These are phyloP conservation scores for Botrytis elliptica DNA, from an alignment of 2,329 filamentous ascomycete species.

Conservation along the genomic window DNA sequence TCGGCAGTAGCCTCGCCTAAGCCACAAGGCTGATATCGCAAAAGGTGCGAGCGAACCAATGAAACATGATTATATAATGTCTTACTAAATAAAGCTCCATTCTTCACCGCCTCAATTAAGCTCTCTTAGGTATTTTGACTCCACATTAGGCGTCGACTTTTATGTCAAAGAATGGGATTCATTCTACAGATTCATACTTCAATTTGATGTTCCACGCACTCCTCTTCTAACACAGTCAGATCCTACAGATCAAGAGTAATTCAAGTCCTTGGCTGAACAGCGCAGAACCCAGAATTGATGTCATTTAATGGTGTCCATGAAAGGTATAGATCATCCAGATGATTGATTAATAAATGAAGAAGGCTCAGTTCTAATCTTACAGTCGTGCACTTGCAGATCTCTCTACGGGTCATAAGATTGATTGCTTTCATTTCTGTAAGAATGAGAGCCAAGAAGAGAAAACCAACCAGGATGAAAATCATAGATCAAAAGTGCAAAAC, in stretches of 20 bases:
- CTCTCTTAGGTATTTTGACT: neutral
- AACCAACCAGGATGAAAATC: neutral
- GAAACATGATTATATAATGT: neutral
- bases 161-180: slow-evolving; percentile 8
- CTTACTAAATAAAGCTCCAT: neutral
- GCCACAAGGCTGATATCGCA: neutral
- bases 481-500: neutral
- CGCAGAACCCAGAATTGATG: neutral
- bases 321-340: neutral
- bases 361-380: neutral
- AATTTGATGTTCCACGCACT: neutral
- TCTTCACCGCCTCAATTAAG: neutral
- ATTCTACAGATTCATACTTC: neutral
- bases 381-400: neutral
- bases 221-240: neutral
- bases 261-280: neutral
- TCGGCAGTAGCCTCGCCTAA: neutral
- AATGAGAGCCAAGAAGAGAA: neutral
- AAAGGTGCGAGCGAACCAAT: neutral
- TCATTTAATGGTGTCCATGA: neutral
- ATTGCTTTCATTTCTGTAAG: neutral
- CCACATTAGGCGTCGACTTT: neutral
- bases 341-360: neutral
- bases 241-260: neutral
- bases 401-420: neutral